Evolutionary conservation across 2,329 filamentous ascomycete genomes (phyloP), one percentile per base, ranked within the genome.

Genomic region (Acephala macrosclerotiorum): DNA sequence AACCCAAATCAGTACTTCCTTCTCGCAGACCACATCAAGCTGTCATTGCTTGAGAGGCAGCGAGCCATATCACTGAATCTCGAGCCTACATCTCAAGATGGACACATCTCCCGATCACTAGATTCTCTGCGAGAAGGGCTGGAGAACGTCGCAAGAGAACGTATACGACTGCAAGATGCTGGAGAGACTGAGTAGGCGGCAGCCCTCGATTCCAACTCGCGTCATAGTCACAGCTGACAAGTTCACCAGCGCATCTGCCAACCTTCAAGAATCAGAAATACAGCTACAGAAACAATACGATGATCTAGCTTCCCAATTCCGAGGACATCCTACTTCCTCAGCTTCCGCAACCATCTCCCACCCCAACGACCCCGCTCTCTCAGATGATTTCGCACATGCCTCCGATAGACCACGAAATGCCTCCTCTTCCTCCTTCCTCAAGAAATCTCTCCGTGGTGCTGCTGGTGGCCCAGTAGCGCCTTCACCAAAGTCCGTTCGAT

Each of bases 11-110:
- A 97, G 79, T 90, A 98, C 72, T 93, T 94, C 78, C 90, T 98
- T 61, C 88, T 98, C 65, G 93, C 94, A 75, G 96, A 99, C 81
- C 95, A 98, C 80, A 92, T 98, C 84, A 97, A 98, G 81, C 88
- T 98, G 68, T 97, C 94, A 16, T 86, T 99, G 18, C 89, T 98
- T 29, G 96, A 98, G 82, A 89, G 95, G 65, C 91, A 97, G 80
- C 90, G 95, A 65, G 93, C 94, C 58, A 88, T 93, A 74, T 91
- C 89, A 16, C 85, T 97, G 53, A 89, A 93, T 72, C 86, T 97
- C 63, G 88, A 93, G 66, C 88, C 75, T 45, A 77, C 73, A 18
- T 89, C 90, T 22, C 93, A 97, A 79, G 94, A 97, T 80, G 91
- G 91, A 47, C 92, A 97, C 78, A 94, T 98, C 72, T 91, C 92